Percentiles rank a stretch among this genome's conserved stretches.
Evolutionary conservation across 768 basidiomycete species (phyloP).

Genomic region (Xanthoconium purpureum): DNA sequence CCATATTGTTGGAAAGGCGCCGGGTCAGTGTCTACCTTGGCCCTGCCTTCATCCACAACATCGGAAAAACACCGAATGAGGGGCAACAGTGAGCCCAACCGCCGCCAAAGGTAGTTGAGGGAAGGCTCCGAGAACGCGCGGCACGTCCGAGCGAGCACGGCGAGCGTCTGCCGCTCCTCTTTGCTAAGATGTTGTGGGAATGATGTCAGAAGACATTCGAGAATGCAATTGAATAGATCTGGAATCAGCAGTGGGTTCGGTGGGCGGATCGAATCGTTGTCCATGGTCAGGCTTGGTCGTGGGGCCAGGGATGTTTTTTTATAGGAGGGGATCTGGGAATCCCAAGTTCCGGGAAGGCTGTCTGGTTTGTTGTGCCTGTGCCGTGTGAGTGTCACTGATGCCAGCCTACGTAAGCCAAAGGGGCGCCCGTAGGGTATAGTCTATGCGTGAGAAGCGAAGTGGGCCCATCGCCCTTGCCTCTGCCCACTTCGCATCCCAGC

Average conservation of each 20-base stretch:
- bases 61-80: background rate
- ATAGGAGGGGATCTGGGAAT: no score
- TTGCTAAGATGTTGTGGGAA: background rate
- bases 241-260: background rate
- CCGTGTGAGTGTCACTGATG: no score
- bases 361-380: no score
- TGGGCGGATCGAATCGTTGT: background rate
- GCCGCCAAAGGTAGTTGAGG: background rate
- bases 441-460: background rate
- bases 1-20: background rate
- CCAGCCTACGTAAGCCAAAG: no score
- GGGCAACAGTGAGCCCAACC: background rate
- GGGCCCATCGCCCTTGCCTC: background rate
- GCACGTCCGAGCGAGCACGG: background rate
- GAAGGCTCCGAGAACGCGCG: no score
- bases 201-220: background rate
- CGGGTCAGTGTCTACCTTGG: background rate
- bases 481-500: no score
- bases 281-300: background rate
- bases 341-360: no score
- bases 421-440: no score
- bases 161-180: background rate
- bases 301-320: no score
- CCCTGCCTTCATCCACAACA: background rate
- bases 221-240: background rate